These are phyloP conservation scores for Nectriaceae sp. DNA, from an alignment of 2,329 filamentous ascomycete genomes.

Conservation along the genomic window DNA sequence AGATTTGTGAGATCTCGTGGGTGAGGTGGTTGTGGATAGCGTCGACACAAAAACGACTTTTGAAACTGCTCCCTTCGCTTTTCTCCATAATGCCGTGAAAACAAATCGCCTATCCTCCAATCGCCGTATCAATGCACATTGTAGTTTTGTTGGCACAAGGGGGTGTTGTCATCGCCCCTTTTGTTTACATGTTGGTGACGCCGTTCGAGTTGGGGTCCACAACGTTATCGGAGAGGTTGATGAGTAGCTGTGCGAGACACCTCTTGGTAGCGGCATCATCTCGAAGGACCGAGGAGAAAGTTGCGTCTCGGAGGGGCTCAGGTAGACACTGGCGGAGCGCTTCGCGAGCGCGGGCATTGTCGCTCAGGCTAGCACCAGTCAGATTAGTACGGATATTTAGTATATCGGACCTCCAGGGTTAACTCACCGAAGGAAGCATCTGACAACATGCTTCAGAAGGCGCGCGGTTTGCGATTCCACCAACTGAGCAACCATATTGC, in stretches of 20 bases:
- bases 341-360: conserved; percentile 94
- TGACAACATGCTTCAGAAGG: conserved; percentile 93
- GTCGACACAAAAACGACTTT: too few species aligned
- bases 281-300: conserved; percentile 92
- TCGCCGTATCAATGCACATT: conserved; percentile 32
- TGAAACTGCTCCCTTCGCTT: conserved; percentile 31
- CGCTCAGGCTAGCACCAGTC: conserved; percentile 74
- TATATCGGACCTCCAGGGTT: too few species aligned
- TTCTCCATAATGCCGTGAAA: conserved; percentile 33
- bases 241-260: conserved; percentile 93
- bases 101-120: conserved; percentile 28
- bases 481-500: conserved; percentile 97
- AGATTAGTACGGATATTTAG: too few species aligned
- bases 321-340: conserved; percentile 94
- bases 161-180: conserved; percentile 17
- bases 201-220: conserved; percentile 48
- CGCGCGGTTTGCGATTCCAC: conserved; percentile 97
- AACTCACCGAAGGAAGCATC: conserved; percentile 88
- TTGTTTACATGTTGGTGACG: conserved; percentile 38
- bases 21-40: too few species aligned
- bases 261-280: conserved; percentile 98
- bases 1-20: too few species aligned
- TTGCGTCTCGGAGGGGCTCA: conserved; percentile 97
- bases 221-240: conserved; percentile 92
- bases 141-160: conserved; percentile 30